Evolutionary conservation across 768 basidiomycete species (phyloP).

Genomic region (Cyclocybe cylindracea): DNA sequence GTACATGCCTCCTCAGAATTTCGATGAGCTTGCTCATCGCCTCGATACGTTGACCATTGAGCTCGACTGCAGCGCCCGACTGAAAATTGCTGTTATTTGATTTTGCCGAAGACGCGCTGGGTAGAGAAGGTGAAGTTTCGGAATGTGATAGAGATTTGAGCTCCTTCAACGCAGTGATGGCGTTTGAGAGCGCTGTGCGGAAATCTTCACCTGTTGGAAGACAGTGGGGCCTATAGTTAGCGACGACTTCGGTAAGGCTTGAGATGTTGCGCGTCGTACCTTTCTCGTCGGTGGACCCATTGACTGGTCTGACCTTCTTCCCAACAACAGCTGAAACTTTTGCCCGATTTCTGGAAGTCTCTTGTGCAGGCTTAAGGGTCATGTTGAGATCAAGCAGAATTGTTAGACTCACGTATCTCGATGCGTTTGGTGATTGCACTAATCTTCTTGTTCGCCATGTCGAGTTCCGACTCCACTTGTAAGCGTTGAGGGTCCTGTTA

Average conservation of each 20-base stretch:
- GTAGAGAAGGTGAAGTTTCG: slow-evolving; percentile 33
- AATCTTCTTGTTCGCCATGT: slow-evolving; percentile 75
- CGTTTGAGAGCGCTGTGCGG: slow-evolving; percentile 68
- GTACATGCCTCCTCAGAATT: slow-evolving; percentile 67
- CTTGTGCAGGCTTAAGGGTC: slow-evolving; percentile 20
- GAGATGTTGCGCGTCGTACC: slow-evolving; percentile 25
- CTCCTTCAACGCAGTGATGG: slow-evolving; percentile 56
- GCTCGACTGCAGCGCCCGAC: slow-evolving; percentile 37
- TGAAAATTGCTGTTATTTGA: slow-evolving; percentile 10
- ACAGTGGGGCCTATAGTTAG: background rate
- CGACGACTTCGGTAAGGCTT: background rate
- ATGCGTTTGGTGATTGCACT: slow-evolving; percentile 61
- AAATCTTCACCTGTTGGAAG: slow-evolving; percentile 60
- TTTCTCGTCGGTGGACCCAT: slow-evolving; percentile 34
- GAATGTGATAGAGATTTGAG: slow-evolving; percentile 48
- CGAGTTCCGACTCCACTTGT: slow-evolving; percentile 77
- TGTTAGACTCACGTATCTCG: slow-evolving; percentile 44
- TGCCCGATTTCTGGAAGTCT: slow-evolving; percentile 23
- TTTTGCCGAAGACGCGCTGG: slow-evolving; percentile 34
- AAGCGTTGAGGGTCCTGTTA: slow-evolving; percentile 61
- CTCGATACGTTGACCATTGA: slow-evolving; percentile 59
- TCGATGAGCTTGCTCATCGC: slow-evolving; percentile 64
- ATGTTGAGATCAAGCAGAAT: background rate
- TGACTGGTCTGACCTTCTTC: slow-evolving; percentile 12
- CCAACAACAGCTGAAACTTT: slow-evolving; percentile 6